Base-by-base conservation (phyloP, 1,284 basidiomycete species). In the Naganishia albida region DNA sequence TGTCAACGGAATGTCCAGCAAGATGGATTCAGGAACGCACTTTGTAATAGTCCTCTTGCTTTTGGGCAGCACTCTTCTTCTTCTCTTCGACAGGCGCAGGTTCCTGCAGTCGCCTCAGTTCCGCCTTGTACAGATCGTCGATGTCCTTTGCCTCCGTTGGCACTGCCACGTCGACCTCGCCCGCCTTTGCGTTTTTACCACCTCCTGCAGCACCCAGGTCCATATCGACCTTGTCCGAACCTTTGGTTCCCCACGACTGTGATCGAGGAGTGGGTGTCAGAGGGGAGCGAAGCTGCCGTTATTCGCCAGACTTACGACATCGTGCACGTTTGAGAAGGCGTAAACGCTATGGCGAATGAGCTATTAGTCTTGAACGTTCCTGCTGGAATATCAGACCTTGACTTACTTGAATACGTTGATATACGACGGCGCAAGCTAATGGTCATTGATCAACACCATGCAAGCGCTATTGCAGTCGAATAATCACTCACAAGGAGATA, bases 391-490 rank as follows among this genome's bases (percentile, higher is more conserved):
- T 34, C 34, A 4, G 4, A 6, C 1, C 42, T 18, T 38, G 15
- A 83, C 87, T 70, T 74, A 90, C 87, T 95, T 95, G 66, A 95
- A 83, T 16, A 96, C 89, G 64, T 88, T 85, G 75, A 94, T 93
- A 73, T 94, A 97, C 0, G 91, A 92, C 3, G 95, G 94, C 0
- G 91, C 89, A 20, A 78, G 65, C 63, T 70, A 30, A 44, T 44
- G 40, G 18, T n/a, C 13, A n/a, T 20, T 16, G 2, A 40, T 30
- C 40, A 30, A 28, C 12, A 16, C 18, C 40, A 18, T 7, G 48
- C 0, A 34, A 34, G 34, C 34, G 34, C 51, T 26, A 8, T 25
- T 28, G 20, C 3, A 7, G 20, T n/a, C 34, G 26, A 12, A 52
- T 0, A 25, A 25, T 15, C 12, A 57, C 65, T 60, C 82, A 95